Conservation (phyloP, 306 rosid species). For the Prunus davidiana region DNA sequence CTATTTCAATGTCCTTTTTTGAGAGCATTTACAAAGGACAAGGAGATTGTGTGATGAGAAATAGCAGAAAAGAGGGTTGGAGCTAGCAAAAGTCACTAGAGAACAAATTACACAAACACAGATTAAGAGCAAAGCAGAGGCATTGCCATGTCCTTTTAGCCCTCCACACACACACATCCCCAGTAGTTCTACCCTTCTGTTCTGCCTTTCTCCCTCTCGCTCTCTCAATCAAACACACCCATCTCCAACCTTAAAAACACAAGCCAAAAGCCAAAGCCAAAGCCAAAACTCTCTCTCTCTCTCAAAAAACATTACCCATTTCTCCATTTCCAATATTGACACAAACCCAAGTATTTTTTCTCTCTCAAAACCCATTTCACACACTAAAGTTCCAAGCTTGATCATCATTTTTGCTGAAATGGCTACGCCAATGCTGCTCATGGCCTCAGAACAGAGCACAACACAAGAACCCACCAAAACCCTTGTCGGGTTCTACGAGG, state of each 20-base stretch:
- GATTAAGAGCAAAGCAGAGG: not conserved
- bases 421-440: conserved; percentile 35
- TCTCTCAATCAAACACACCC: not conserved
- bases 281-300: conserved; percentile 6
- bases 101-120: conserved; percentile 21
- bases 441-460: conserved; percentile 35
- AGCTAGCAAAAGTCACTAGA: not conserved
- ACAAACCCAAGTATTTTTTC: conserved; percentile 4
- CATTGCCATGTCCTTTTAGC: conserved; percentile 39
- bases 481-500: conserved; percentile 10
- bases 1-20: not conserved
- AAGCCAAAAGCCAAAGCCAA: not conserved
- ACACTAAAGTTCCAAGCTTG: not conserved
- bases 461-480: conserved; percentile 3
- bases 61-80: conserved; percentile 8
- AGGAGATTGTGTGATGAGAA: not conserved
- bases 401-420: conserved; percentile 17
- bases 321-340: not conserved
- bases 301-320: not conserved
- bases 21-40: not conserved
- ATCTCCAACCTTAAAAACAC: not conserved
- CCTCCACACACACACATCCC: conserved; percentile 38
- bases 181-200: conserved; percentile 1
- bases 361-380: not conserved
- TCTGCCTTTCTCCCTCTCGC: conserved; percentile 1